phyloP scores from a whole-genome alignment of 352 stramenopile genomes.

The Pythium phragmitis region DNA sequence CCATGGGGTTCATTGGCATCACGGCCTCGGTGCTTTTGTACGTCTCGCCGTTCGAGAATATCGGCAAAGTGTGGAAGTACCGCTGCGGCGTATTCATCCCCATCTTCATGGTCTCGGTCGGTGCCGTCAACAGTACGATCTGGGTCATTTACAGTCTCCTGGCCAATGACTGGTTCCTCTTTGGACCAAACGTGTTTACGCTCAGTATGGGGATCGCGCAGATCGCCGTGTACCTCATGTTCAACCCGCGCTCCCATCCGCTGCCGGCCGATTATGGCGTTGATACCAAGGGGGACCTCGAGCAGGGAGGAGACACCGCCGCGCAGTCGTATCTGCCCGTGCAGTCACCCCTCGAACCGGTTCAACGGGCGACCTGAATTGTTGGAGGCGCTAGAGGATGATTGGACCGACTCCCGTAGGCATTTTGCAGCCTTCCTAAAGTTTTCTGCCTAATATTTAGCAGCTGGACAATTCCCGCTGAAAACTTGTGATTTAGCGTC shows the following conservation, averaged over 20 bases:
- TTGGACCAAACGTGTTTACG: slow-evolving; percentile 46
- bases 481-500: too few species aligned
- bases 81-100: slow-evolving; percentile 53
- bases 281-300: background rate
- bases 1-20: slow-evolving; percentile 44
- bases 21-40: slow-evolving; percentile 44
- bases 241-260: slow-evolving; percentile 40
- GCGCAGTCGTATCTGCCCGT: background rate
- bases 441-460: too few species aligned
- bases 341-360: slow-evolving; percentile 3
- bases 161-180: slow-evolving; percentile 48
- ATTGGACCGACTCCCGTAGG: too few species aligned
- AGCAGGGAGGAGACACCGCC: background rate
- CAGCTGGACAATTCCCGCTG: too few species aligned
- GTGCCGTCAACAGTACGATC: slow-evolving; percentile 43
- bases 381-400: too few species aligned
- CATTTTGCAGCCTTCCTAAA: too few species aligned
- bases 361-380: background rate
- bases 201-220: slow-evolving; percentile 34
- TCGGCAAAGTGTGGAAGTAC: slow-evolving; percentile 46
- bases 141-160: slow-evolving; percentile 54
- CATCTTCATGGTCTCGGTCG: slow-evolving; percentile 50
- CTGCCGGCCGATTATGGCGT: slow-evolving; percentile 10
- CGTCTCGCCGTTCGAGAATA: slow-evolving; percentile 55
- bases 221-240: slow-evolving; percentile 43